Evolutionary conservation across 495 filamentous ascomycete genomes (phyloP), one percentile per base, ranked within the genome.

Genomic region (Ramalina peruviana): DNA sequence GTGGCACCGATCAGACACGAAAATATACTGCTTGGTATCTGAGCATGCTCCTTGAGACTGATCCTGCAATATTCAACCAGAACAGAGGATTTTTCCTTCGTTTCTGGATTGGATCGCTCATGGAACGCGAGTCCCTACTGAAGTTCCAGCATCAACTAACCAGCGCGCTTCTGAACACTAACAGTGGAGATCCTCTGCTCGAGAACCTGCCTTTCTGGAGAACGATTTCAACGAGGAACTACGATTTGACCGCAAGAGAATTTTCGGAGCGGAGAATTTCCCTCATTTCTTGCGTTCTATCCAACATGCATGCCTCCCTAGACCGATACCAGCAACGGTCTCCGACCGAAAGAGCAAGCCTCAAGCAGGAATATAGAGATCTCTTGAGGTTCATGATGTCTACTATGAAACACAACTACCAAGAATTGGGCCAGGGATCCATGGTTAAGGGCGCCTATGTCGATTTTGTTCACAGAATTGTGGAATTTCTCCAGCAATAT

Each of bases 111-210:
- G 65, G 69, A 23, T 75, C 69, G n/a, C 59, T 87, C 19, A 76
- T 80, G 4, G 83, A 86, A 52, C 67, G 82, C 23, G 71, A 78
- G 42, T 77, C 80, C 13, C 65, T 76, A 62, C 67, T 86, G 37
- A 82, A 83, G 51, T 84, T 74, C 52, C 82, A 86, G 58, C 72
- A 83, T 59, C 64, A 64, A n/a, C 65, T 84, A 4, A 81, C 79
- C 0, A 63, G 66, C 33, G 69, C 72, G 3, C 48, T 86, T 19
- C 50, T 84, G 37, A 81, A 81, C 49, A 58, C 57, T 13, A 63
- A 69, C 50, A 36, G 56, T 1, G 36, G 54, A 1, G 68, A 81
- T 52, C 70, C 71, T 0, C 52, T 86, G 16, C 62, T 85, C 17
- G 52, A 63, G 12, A 85, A 86, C 53, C 65, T 81, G 40, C 82